Evolutionary conservation across 768 basidiomycete species (phyloP).

Genomic region (Lentinula raphanica): DNA sequence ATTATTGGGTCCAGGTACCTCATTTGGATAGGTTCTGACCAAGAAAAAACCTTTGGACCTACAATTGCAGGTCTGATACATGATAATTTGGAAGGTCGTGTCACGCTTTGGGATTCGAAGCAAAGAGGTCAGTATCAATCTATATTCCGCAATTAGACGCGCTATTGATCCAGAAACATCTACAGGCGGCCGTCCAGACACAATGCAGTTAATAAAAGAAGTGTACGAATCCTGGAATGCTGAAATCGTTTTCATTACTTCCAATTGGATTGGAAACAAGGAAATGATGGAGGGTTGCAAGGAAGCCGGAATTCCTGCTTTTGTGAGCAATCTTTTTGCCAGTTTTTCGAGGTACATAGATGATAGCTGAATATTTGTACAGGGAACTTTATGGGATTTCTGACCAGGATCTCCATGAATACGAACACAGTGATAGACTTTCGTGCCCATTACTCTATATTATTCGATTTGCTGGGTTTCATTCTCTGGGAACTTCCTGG

Average conservation of each 20-base stretch:
- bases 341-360: background rate
- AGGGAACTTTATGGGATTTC: constrained; percentile 76
- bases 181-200: constrained; percentile 65
- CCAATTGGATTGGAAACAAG: constrained; percentile 69
- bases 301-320: constrained; percentile 61
- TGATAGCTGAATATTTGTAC: background rate
- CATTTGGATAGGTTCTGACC: constrained; percentile 82
- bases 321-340: constrained; percentile 32
- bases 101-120: constrained; percentile 77
- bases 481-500: background rate
- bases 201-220: constrained; percentile 73
- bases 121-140: constrained; percentile 39
- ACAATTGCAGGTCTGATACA: constrained; percentile 72
- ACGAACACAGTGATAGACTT: background rate
- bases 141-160: background rate
- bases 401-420: constrained; percentile 9
- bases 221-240: constrained; percentile 74
- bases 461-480: background rate
- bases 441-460: background rate
- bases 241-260: constrained; percentile 81
- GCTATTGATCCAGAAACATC: background rate
- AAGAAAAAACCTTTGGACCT: constrained; percentile 81
- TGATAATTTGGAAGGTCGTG: constrained; percentile 60
- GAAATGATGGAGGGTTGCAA: constrained; percentile 85
- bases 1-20: constrained; percentile 53